phyloP scores from a whole-genome alignment of 225 moss, liverwort and hornwort species.

The Antitrichia curtipendula region DNA sequence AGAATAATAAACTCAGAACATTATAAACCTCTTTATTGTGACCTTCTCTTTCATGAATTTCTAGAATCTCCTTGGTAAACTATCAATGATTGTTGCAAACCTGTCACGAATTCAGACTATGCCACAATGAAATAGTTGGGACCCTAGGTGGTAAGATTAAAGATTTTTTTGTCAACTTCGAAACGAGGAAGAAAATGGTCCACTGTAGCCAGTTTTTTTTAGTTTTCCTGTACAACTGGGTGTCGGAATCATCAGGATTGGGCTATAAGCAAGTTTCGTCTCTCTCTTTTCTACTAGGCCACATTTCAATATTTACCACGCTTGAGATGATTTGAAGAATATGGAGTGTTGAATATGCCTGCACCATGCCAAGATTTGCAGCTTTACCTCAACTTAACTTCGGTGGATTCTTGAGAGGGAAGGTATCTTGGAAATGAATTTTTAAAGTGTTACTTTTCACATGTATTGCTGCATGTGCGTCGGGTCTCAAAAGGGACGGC shows the following conservation, averaged over 20 bases:
- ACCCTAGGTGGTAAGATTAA: too few relatives aligned
- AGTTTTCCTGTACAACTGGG: background rate
- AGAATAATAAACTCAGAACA: too few relatives aligned
- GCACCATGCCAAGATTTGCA: background rate
- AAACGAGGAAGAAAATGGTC: background rate
- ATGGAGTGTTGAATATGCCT: background rate
- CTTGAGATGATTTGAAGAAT: background rate
- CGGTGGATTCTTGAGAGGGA: background rate
- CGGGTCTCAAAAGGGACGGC: background rate
- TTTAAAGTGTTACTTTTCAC: background rate
- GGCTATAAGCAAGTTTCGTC: background rate
- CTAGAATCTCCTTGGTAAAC: background rate
- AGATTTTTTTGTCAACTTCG: background rate
- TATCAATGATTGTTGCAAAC: background rate
- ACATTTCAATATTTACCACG: background rate
- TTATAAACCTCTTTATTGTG: background rate
- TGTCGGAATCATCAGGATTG: background rate
- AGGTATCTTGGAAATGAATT: background rate
- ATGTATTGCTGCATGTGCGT: background rate
- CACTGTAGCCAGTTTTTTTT: background rate
- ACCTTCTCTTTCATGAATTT: background rate
- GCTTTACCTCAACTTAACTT: background rate
- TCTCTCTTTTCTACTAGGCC: background rate
- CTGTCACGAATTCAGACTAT: background rate
- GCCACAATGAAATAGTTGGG: background rate